Evolutionary conservation across 306 rosid species (phyloP).

Genomic region (Citrullus amarus): DNA sequence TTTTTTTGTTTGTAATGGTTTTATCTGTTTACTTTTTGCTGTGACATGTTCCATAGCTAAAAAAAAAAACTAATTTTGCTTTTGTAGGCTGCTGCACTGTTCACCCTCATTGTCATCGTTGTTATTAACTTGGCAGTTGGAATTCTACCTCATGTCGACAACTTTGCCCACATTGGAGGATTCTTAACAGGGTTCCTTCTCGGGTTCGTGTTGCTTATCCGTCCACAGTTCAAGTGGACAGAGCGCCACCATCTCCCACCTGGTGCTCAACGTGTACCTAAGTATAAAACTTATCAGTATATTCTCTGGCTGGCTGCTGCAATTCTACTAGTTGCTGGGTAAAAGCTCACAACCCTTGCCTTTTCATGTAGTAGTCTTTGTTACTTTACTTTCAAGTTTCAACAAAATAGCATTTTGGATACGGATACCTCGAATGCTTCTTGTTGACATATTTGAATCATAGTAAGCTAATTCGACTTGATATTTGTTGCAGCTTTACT

Average conservation of each 20-base stretch:
- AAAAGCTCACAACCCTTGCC: neutral
- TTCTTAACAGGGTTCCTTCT: constrained; percentile 32
- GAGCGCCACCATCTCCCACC: constrained; percentile 24
- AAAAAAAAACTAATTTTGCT: too few relatives aligned
- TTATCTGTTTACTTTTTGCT: neutral
- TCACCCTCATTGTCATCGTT: constrained; percentile 26
- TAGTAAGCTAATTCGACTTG: neutral
- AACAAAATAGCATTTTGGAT: neutral
- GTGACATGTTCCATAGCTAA: neutral
- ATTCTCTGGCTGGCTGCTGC: constrained; percentile 17
- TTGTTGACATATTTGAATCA: neutral
- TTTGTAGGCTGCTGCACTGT: constrained; percentile 30
- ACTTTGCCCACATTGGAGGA: constrained; percentile 44
- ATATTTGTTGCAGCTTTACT: constrained; percentile 4
- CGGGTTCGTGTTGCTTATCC: constrained; percentile 32
- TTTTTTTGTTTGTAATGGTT: neutral
- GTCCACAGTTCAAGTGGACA: constrained; percentile 33
- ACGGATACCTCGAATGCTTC: neutral
- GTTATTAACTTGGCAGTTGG: constrained; percentile 39
- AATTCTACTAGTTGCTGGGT: constrained; percentile 23
- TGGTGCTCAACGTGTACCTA: constrained; percentile 14
- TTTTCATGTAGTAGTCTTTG: neutral
- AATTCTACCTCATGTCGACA: constrained; percentile 38
- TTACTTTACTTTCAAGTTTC: neutral
- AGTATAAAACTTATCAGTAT: constrained; percentile 30